These are phyloP conservation scores for Phytophthora syringae DNA, from an alignment of 352 stramenopile species.

Conservation along the genomic window DNA sequence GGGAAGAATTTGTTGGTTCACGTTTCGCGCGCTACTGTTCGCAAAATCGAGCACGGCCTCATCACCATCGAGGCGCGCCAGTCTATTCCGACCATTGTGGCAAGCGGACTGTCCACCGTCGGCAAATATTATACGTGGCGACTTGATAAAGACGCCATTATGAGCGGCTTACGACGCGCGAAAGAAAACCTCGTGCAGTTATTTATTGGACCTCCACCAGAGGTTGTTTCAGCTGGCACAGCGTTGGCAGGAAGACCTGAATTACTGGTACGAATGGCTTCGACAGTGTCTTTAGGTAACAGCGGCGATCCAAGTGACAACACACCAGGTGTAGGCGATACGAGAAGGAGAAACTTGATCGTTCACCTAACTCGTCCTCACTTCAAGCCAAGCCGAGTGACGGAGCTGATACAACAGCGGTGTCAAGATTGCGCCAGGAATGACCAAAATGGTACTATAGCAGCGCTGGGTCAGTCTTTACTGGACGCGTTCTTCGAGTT, in stretches of 20 bases:
- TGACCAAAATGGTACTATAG: conserved; percentile 16
- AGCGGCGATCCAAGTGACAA: conserved; percentile 21
- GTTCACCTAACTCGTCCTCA: conserved; percentile 67
- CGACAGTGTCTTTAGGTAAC: conserved; percentile 16
- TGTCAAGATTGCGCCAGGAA: conserved; percentile 26
- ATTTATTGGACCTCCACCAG: conserved; percentile 63
- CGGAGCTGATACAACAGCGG: conserved; percentile 49
- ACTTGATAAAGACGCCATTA: conserved; percentile 78
- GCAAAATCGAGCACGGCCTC: conserved; percentile 47
- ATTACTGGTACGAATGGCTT: conserved; percentile 34
- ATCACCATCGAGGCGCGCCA: conserved; percentile 68
- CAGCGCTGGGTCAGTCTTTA: conserved; percentile 31
- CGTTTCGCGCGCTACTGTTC: conserved; percentile 58
- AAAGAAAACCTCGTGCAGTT: conserved; percentile 83
- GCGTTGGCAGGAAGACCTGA: conserved; percentile 36
- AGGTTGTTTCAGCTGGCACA: conserved; percentile 52
- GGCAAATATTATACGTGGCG: conserved; percentile 71
- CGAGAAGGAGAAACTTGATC: conserved; percentile 63
- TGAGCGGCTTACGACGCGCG: conserved; percentile 67
- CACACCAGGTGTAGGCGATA: conserved; percentile 46
- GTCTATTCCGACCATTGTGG: conserved; percentile 66
- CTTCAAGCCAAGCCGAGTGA: conserved; percentile 58
- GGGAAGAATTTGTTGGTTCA: conserved; percentile 71
- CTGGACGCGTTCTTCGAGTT: conserved; percentile 64
- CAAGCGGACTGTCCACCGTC: conserved; percentile 59